These are phyloP conservation scores for Talaromyces sp. DNA, from an alignment of 2,329 filamentous ascomycete genomes.

Conservation along the genomic window DNA sequence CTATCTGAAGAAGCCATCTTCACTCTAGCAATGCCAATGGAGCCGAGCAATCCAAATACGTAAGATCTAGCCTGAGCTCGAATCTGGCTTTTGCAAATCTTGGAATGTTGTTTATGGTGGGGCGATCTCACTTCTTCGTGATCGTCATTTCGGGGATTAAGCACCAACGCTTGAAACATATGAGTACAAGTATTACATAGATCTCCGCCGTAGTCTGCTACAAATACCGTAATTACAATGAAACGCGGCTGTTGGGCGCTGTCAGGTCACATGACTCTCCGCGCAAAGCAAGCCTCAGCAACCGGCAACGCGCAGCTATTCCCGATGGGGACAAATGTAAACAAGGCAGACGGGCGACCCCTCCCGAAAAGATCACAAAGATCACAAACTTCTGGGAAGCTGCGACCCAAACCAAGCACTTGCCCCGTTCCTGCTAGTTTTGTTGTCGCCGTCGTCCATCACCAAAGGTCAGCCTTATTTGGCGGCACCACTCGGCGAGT, in stretches of 20 bases:
- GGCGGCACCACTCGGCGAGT: neutral
- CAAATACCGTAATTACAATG: neutral
- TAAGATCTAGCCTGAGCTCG: neutral
- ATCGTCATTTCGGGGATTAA: neutral
- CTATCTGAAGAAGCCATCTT: constrained; percentile 16
- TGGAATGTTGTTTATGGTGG: constrained; percentile 6
- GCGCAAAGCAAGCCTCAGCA: constrained; percentile 7
- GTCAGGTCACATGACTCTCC: constrained; percentile 7
- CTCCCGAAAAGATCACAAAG: constrained; percentile 14
- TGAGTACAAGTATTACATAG: neutral
- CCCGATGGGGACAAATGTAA: constrained; percentile 43
- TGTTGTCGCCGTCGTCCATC: constrained; percentile 2
- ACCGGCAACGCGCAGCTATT: constrained; percentile 21
- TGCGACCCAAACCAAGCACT: constrained; percentile 10
- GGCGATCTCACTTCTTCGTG: neutral
- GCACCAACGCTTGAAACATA: neutral
- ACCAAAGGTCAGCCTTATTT: constrained; percentile 13
- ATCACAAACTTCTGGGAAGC: constrained; percentile 8
- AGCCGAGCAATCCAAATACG: neutral
- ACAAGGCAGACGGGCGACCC: constrained; percentile 18
- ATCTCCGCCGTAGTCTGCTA: rapidly evolving
- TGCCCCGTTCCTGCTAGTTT: constrained; percentile 7
- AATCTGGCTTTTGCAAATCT: neutral
- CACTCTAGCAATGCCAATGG: neutral
- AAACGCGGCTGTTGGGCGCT: neutral